A percentile compares a stretch with the other conserved stretches of the same genome.
phyloP scores from a whole-genome alignment of 2,329 filamentous ascomycete species.

The Pseudocercospora macadamiae region DNA sequence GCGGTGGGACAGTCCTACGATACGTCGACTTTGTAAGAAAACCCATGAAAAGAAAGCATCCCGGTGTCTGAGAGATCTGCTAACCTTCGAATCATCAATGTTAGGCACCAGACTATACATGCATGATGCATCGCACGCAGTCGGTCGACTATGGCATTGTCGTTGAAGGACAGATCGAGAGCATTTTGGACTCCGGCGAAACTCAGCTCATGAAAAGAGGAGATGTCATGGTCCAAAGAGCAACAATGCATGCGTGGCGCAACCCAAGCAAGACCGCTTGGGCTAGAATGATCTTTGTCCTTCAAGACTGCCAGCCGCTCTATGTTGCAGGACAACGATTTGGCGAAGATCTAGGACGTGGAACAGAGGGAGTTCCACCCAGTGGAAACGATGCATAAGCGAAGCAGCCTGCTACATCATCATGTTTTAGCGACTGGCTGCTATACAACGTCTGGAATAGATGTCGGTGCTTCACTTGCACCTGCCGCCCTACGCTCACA shows the following conservation, averaged over 20 bases:
- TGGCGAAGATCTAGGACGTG: slow-evolving; percentile 36
- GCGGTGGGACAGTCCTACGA: slow-evolving; percentile 53
- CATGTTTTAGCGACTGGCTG: too few relatives aligned
- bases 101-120: slow-evolving; percentile 37
- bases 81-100: too few relatives aligned
- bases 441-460: neutral
- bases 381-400: slow-evolving; percentile 21
- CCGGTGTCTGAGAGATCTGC: too few relatives aligned
- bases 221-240: slow-evolving; percentile 44
- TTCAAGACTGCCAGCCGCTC: slow-evolving; percentile 37
- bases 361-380: slow-evolving; percentile 23
- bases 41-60: too few relatives aligned
- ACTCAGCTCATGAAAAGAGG: slow-evolving; percentile 39
- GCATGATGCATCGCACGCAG: slow-evolving; percentile 44
- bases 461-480: too few relatives aligned
- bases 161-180: slow-evolving; percentile 39
- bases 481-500: too few relatives aligned
- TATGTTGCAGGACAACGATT: slow-evolving; percentile 34
- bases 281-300: slow-evolving; percentile 41
- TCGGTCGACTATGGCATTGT: slow-evolving; percentile 43
- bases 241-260: slow-evolving; percentile 41
- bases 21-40: slow-evolving; percentile 43
- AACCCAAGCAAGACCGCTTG: slow-evolving; percentile 39
- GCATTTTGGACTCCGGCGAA: slow-evolving; percentile 40
- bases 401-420: too few relatives aligned